phyloP scores from a whole-genome alignment of 345 rosid genomes.

The Sisymbrium altissimum region DNA sequence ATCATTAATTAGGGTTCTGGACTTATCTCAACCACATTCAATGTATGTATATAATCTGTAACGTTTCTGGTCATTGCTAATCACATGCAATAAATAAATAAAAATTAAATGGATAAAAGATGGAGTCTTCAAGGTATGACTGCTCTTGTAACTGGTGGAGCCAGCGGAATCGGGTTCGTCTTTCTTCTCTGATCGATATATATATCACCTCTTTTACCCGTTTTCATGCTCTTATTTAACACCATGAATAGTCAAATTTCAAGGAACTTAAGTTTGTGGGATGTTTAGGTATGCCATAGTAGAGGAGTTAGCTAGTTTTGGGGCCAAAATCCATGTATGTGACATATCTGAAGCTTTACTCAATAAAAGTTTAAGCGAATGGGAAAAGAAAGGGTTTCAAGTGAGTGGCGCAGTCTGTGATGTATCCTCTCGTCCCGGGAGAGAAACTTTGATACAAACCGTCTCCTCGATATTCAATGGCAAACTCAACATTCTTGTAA shows the following conservation, averaged over 20 bases:
- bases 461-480: conserved; percentile 9
- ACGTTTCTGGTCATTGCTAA: background rate
- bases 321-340: conserved; percentile 18
- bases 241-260: background rate
- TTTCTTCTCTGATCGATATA: background rate
- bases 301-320: conserved; percentile 17
- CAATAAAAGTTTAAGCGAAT: background rate
- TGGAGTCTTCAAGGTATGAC: conserved; percentile 33
- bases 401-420: conserved; percentile 23
- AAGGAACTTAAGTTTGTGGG: background rate
- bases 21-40: background rate
- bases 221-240: background rate
- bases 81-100: background rate
- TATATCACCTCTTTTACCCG: background rate
- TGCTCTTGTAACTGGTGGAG: conserved; percentile 31
- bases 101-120: background rate
- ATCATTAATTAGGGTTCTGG: background rate
- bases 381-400: conserved; percentile 18
- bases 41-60: background rate
- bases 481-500: background rate
- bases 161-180: conserved; percentile 18
- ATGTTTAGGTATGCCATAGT: conserved; percentile 23
- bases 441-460: conserved; percentile 3
- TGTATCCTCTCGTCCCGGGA: background rate
- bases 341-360: background rate